A percentile compares a stretch with the other conserved stretches of the same genome.
phyloP scores from a whole-genome alignment of 257 asterid species.

The Perilla frutescens region DNA sequence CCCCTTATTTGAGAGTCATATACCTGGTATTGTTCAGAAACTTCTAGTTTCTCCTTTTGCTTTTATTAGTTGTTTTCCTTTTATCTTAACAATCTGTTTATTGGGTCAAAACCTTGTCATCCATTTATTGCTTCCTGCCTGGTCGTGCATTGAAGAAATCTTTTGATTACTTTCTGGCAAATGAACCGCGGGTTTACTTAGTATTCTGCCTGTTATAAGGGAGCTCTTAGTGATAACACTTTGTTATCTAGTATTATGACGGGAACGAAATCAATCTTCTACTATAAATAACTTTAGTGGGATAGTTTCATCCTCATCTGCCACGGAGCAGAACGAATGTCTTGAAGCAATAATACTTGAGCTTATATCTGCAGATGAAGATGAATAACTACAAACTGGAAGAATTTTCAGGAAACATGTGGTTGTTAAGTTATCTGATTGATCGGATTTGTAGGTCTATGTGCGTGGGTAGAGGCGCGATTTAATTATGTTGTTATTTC shows the following conservation, averaged over 20 bases:
- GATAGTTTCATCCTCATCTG: constrained; percentile 5
- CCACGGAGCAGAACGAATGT: neutral
- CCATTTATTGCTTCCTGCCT: neutral
- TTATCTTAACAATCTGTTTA: constrained; percentile 1
- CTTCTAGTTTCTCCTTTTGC: neutral
- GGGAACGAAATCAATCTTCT: neutral
- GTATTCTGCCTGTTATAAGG: neutral
- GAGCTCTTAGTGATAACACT: neutral
- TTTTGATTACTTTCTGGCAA: constrained; percentile 9
- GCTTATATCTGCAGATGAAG: constrained; percentile 12
- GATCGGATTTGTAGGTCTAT: too few relatives aligned
- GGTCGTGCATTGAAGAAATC: constrained; percentile 3
- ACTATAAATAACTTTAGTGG: constrained; percentile 12
- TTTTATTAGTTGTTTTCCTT: constrained; percentile 4
- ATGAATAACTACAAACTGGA: constrained; percentile 5
- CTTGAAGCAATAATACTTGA: constrained; percentile 4
- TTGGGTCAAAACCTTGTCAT: constrained; percentile 22
- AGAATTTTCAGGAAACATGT: neutral
- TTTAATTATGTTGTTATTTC: too few relatives aligned
- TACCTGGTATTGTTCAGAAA: constrained; percentile 12
- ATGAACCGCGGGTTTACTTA: neutral
- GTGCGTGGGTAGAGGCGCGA: too few relatives aligned
- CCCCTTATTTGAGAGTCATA: neutral
- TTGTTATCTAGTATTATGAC: neutral
- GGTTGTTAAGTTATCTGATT: neutral